Evolutionary conservation across 768 basidiomycete species (phyloP).

Genomic region (Amanita polypyramis): DNA sequence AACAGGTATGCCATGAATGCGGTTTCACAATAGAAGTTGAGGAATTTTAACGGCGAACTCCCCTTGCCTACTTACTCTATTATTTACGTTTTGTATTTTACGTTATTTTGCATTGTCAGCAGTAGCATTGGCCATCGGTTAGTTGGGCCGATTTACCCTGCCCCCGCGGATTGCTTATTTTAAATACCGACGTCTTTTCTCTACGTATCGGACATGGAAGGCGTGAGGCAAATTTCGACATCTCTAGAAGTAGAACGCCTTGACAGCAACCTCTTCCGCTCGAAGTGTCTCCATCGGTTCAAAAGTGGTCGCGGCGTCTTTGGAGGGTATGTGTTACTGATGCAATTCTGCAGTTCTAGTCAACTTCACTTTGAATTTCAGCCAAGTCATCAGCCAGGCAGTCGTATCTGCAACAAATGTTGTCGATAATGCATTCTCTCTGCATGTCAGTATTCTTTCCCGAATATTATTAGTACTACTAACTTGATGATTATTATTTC

Average conservation of each 20-base stretch:
- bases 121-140: too few species aligned
- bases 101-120: too few species aligned
- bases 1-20: slow-evolving; percentile 80
- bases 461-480: slow-evolving; percentile 1
- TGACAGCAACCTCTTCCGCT: slow-evolving; percentile 70
- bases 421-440: slow-evolving; percentile 49
- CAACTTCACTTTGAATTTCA: slow-evolving; percentile 7
- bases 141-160: too few species aligned
- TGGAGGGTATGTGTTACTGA: slow-evolving; percentile 44
- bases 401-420: slow-evolving; percentile 72
- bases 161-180: too few species aligned
- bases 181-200: neutral
- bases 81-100: neutral
- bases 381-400: slow-evolving; percentile 83
- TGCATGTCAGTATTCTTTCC: slow-evolving; percentile 49
- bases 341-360: neutral
- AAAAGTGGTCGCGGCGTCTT: slow-evolving; percentile 61
- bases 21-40: slow-evolving; percentile 90
- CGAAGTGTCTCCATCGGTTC: slow-evolving; percentile 63
- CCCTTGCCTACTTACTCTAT: neutral
- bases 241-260: slow-evolving; percentile 72
- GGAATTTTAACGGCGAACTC: slow-evolving; percentile 39
- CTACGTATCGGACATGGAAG: slow-evolving; percentile 13
- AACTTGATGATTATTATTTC: neutral
- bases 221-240: slow-evolving; percentile 51